Conservation (phyloP, 768 basidiomycete species). For the Rhodotorula paludigena region DNA sequence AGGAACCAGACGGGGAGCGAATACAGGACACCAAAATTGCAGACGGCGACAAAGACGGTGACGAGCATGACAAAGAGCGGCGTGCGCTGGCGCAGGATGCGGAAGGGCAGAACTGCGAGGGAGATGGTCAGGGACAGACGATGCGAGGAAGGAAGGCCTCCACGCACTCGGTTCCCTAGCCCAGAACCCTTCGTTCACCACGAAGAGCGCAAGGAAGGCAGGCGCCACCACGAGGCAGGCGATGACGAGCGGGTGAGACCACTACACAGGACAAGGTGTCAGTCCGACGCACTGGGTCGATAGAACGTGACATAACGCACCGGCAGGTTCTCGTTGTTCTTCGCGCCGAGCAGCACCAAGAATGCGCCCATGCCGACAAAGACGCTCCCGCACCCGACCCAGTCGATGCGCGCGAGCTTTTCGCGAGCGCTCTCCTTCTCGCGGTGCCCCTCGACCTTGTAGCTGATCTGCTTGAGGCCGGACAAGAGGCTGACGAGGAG, state of each 20-base stretch:
- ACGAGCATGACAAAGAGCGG: conserved; percentile 59
- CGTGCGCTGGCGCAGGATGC: conserved; percentile 58
- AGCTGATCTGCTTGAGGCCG: conserved; percentile 70
- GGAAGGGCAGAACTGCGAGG: conserved; percentile 79
- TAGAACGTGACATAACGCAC: conserved; percentile 43
- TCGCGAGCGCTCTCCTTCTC: conserved; percentile 5
- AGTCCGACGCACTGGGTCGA: not conserved
- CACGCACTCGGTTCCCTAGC: conserved; percentile 50
- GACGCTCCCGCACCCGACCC: conserved; percentile 57
- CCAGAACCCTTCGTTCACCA: conserved; percentile 72
- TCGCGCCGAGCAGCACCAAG: conserved; percentile 45
- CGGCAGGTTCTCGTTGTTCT: conserved; percentile 48
- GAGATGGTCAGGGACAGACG: not conserved
- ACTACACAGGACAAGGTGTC: not conserved
- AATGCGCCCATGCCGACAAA: conserved; percentile 59
- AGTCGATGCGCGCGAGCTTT: conserved; percentile 62
- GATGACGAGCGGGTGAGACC: conserved; percentile 62
- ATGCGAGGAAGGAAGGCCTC: no score
- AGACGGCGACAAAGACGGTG: conserved; percentile 11
- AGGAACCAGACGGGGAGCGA: conserved; percentile 9
- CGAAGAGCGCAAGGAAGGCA: conserved; percentile 58
- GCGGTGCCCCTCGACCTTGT: conserved; percentile 51
- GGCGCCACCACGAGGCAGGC: conserved; percentile 60
- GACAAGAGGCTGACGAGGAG: conserved; percentile 65
- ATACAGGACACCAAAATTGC: conserved; percentile 24